These are phyloP conservation scores for Monocercomonoides exilis DNA, from an alignment of 78 protist species.

Conservation along the genomic window DNA sequence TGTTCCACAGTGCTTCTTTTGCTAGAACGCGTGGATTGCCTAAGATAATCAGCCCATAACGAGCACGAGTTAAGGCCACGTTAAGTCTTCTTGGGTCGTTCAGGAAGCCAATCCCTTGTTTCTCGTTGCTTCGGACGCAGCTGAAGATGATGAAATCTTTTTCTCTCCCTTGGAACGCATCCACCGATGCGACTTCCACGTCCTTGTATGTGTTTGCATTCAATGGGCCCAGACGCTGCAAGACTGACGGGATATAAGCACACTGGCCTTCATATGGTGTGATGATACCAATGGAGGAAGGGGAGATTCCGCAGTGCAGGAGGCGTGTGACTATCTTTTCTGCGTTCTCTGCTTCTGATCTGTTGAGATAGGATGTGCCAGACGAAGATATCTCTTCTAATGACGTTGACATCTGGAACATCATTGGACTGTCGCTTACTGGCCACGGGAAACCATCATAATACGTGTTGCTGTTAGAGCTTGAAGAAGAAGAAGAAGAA, in stretches of 20 bases:
- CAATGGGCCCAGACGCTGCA: neutral
- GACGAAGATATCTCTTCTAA: conserved; percentile 87
- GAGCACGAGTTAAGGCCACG: conserved; percentile 98
- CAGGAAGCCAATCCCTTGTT: conserved; percentile 97
- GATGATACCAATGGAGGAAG: conserved; percentile 94
- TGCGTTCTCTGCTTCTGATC: conserved; percentile 89
- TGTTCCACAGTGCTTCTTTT: conserved; percentile 88
- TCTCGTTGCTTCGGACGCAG: conserved; percentile 94
- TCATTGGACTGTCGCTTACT: conserved; percentile 77
- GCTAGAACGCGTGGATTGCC: conserved; percentile 91
- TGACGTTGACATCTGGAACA: conserved; percentile 77
- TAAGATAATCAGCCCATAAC: conserved; percentile 85
- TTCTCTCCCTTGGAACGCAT: conserved; percentile 96
- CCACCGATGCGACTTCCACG: conserved; percentile 89
- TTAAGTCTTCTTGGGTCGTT: conserved; percentile 95
- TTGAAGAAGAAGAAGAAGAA: too few relatives aligned
- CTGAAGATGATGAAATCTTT: conserved; percentile 95
- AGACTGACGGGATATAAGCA: conserved; percentile 61
- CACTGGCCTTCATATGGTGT: conserved; percentile 99
- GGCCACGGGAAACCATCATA: conserved; percentile 96
- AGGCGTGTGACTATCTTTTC: conserved; percentile 81
- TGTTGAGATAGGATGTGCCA: conserved; percentile 96
- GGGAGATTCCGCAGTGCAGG: conserved; percentile 67
- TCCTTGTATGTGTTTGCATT: conserved; percentile 44
- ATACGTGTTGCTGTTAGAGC: too few relatives aligned